phyloP scores from a whole-genome alignment of 345 rosid genomes.

The Gossypium thurberi region DNA sequence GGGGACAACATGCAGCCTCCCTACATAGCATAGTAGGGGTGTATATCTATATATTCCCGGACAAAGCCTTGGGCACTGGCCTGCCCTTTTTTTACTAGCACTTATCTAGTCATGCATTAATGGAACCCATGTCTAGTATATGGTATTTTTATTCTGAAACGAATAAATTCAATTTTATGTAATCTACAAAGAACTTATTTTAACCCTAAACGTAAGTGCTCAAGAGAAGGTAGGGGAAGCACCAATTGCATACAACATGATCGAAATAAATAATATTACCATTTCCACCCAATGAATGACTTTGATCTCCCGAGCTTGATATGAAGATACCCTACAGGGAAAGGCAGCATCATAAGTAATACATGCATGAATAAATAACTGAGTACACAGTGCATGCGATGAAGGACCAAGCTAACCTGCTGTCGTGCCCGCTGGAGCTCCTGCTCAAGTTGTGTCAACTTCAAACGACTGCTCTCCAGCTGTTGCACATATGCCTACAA shows the following conservation, averaged over 20 bases:
- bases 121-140: neutral
- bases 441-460: conserved; percentile 92
- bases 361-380: neutral
- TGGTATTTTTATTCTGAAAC: neutral
- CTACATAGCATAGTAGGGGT: neutral
- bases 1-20: neutral
- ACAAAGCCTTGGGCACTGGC: neutral
- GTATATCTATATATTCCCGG: neutral
- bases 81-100: neutral
- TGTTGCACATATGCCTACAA: conserved; percentile 93
- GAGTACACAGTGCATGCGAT: neutral
- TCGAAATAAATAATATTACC: conserved; percentile 34
- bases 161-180: neutral
- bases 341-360: neutral
- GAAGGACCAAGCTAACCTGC: conserved; percentile 48
- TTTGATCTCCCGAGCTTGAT: conserved; percentile 93
- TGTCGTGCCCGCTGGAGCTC: conserved; percentile 98
- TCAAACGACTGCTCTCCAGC: conserved; percentile 92
- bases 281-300: conserved; percentile 90
- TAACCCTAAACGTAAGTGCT: neutral
- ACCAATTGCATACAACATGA: neutral
- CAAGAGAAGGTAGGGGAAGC: neutral
- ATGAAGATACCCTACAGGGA: conserved; percentile 75
- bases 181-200: neutral
- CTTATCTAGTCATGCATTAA: neutral